Conservation (phyloP, 208 protist species). For the Blastocrithidia nonstop region DNA sequence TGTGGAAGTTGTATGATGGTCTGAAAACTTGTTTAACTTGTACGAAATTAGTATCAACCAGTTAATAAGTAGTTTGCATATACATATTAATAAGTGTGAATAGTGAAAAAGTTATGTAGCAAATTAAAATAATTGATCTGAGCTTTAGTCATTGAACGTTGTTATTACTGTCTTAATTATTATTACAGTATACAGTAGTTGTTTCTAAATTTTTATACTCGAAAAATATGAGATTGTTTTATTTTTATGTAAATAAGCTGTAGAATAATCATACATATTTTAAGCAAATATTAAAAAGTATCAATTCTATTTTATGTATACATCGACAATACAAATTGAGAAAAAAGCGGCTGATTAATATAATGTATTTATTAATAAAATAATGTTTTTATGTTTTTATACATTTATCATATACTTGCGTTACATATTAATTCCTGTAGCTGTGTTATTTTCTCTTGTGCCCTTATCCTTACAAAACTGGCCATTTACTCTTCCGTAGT, state of each 20-base stretch:
- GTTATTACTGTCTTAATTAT: too few relatives aligned
- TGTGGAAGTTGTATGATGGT: too few relatives aligned
- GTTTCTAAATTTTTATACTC: too few relatives aligned
- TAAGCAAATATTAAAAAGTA: not conserved
- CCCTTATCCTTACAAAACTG: conserved; percentile 32
- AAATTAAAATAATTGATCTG: too few relatives aligned
- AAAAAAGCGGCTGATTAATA: not conserved
- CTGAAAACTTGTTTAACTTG: too few relatives aligned
- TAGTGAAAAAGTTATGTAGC: too few relatives aligned
- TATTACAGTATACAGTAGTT: too few relatives aligned
- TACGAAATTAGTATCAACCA: too few relatives aligned
- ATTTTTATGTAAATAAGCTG: too few relatives aligned
- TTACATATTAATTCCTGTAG: conserved; percentile 71
- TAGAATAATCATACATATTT: not conserved
- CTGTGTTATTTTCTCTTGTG: conserved; percentile 15
- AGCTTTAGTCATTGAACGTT: too few relatives aligned
- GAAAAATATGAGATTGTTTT: too few relatives aligned
- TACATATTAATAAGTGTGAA: not conserved
- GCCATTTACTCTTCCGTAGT: conserved; percentile 46
- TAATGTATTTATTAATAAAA: not conserved
- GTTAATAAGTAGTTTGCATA: not conserved
- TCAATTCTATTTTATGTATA: not conserved
- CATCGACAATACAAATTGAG: not conserved
- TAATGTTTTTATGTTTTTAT: not conserved
- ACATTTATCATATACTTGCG: not conserved